Evolutionary conservation across 2,329 filamentous ascomycete species (phyloP).

Genomic region (Stemphylium beticola): DNA sequence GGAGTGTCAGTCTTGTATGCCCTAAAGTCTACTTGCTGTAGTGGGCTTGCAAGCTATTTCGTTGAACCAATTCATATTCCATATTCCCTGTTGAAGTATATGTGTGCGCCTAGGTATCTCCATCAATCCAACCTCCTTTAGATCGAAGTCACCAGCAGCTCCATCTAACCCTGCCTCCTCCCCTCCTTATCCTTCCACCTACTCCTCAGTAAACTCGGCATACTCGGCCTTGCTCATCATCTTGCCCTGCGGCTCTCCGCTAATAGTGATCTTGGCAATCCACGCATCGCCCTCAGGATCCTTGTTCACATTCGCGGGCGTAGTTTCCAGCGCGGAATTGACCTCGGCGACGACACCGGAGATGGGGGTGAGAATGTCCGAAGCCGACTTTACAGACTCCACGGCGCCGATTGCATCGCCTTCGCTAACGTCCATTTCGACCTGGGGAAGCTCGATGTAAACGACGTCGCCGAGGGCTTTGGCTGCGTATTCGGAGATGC

Average conservation of each 20-base stretch:
- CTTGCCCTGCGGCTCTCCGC: slow-evolving; percentile 63
- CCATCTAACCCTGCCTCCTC: background rate
- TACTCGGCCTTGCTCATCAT: slow-evolving; percentile 83
- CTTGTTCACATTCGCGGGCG: slow-evolving; percentile 86
- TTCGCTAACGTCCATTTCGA: slow-evolving; percentile 69
- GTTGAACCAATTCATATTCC: background rate
- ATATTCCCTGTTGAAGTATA: slow-evolving; percentile 13
- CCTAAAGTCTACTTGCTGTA: too few species aligned
- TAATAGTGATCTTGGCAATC: slow-evolving; percentile 87
- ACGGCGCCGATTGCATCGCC: slow-evolving; percentile 92
- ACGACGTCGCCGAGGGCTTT: slow-evolving; percentile 94
- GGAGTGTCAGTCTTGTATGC: too few species aligned
- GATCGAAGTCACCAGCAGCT: too few species aligned
- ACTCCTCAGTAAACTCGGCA: slow-evolving; percentile 71
- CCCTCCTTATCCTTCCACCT: background rate
- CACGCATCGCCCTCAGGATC: slow-evolving; percentile 89
- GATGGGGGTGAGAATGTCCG: slow-evolving; percentile 92
- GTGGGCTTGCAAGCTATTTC: background rate
- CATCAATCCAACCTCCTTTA: background rate
- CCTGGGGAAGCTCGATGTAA: slow-evolving; percentile 88
- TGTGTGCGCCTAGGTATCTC: slow-evolving; percentile 7
- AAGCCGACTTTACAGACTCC: slow-evolving; percentile 98
- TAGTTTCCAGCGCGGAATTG: slow-evolving; percentile 80
- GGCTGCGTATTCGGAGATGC: slow-evolving; percentile 91
- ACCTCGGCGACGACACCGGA: slow-evolving; percentile 75